Evolutionary conservation across 495 filamentous ascomycete species (phyloP).

Genomic region (Trichoderma erinaceum): DNA sequence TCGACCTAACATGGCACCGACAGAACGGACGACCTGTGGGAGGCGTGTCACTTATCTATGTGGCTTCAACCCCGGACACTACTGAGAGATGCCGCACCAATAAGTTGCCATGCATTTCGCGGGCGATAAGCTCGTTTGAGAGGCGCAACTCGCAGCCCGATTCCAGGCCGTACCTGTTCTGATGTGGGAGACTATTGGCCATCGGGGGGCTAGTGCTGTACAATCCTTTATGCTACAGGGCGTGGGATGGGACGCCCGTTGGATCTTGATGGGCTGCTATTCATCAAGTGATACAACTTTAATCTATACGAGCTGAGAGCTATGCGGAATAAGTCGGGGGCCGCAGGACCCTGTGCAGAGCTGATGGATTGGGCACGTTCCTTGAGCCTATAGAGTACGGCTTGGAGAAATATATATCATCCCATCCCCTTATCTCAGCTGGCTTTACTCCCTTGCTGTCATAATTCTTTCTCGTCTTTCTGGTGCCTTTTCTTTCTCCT

Average conservation of each 20-base stretch:
- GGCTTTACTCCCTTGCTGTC: neutral
- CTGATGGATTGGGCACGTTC: neutral
- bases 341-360: neutral
- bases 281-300: conserved; percentile 6
- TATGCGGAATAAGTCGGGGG: conserved; percentile 8
- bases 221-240: neutral
- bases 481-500: neutral
- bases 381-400: neutral
- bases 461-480: neutral
- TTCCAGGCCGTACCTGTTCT: neutral
- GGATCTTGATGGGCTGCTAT: neutral
- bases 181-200: neutral
- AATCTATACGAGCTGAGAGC: neutral
- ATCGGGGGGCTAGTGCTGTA: neutral
- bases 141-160: neutral
- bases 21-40: neutral
- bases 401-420: neutral
- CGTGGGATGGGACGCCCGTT: conserved; percentile 1
- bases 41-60: conserved; percentile 7
- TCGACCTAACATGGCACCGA: conserved; percentile 12
- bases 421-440: neutral
- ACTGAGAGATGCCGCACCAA: neutral
- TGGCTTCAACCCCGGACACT: conserved; percentile 9
- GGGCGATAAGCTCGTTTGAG: conserved; percentile 9
- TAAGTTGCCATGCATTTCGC: conserved; percentile 8